phyloP scores from a whole-genome alignment of 2,329 filamentous ascomycete genomes.

The Coniochaeta sp. region DNA sequence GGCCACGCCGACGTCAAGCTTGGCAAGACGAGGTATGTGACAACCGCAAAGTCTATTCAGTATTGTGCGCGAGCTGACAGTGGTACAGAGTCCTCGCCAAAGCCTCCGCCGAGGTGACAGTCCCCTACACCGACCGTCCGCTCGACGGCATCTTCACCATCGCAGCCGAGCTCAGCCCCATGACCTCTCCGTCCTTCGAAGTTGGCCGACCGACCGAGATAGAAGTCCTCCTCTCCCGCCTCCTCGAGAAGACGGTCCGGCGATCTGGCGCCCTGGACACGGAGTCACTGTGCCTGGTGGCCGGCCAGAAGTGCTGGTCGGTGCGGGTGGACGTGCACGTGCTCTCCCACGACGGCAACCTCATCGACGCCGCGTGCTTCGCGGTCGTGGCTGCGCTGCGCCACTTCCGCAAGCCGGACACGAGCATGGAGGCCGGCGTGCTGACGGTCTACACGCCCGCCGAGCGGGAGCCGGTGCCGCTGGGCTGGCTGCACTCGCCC shows the following conservation, averaged over 20 bases:
- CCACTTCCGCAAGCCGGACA: constrained; percentile 88
- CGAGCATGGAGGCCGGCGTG: constrained; percentile 74
- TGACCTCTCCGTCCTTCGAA: constrained; percentile 87
- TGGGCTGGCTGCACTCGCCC: constrained; percentile 87
- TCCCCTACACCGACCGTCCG: constrained; percentile 79
- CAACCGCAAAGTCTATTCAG: not conserved
- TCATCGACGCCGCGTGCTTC: constrained; percentile 80
- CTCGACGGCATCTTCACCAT: constrained; percentile 96
- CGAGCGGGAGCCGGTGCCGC: constrained; percentile 82
- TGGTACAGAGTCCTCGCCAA: constrained; percentile 65
- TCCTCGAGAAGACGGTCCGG: constrained; percentile 90
- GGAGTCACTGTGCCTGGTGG: constrained; percentile 89
- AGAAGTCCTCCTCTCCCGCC: constrained; percentile 77
- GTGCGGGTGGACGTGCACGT: constrained; percentile 89
- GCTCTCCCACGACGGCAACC: constrained; percentile 81
- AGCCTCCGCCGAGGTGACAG: constrained; percentile 80
- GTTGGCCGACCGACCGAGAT: constrained; percentile 74
- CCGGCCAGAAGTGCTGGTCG: constrained; percentile 85
- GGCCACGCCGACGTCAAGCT: constrained; percentile 81
- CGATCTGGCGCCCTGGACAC: constrained; percentile 89
- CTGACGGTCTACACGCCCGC: constrained; percentile 77
- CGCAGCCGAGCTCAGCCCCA: constrained; percentile 81
- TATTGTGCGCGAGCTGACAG: not conserved
- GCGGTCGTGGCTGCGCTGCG: constrained; percentile 81
- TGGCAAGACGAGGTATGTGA: constrained; percentile 75